phyloP scores from a whole-genome alignment of 441 rosid species.

The Corymbia calophylla region DNA sequence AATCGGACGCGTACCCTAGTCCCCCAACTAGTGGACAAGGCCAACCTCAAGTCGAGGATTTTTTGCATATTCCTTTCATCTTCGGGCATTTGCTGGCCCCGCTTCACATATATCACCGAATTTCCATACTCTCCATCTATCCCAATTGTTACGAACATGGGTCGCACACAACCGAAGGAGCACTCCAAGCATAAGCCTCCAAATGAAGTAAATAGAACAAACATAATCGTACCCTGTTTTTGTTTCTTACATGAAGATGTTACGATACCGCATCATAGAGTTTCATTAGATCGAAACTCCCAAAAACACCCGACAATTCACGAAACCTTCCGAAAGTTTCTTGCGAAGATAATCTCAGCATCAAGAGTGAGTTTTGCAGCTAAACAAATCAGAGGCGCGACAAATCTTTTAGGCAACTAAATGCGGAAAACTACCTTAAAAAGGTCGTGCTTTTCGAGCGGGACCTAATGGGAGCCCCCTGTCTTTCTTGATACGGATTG shows the following conservation, averaged over 20 bases:
- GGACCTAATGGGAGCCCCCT: neutral
- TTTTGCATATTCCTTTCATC: neutral
- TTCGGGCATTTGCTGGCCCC: neutral
- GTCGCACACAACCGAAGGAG: neutral
- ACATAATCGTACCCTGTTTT: neutral
- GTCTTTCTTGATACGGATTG: neutral
- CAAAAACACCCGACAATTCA: neutral
- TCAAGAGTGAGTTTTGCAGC: neutral
- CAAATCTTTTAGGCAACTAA: neutral
- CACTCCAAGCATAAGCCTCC: neutral
- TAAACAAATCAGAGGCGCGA: neutral
- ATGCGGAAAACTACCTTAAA: neutral
- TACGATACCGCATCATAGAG: neutral
- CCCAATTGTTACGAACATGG: neutral
- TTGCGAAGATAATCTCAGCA: neutral
- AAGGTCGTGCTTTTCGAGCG: neutral
- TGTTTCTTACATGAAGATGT: neutral
- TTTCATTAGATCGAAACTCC: neutral
- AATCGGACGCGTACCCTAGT: neutral
- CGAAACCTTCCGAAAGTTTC: neutral
- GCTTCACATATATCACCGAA: neutral
- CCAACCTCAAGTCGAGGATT: neutral
- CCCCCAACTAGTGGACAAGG: neutral
- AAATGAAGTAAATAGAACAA: neutral
- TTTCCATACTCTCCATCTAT: neutral